A percentile compares a stretch with the other conserved stretches of the same genome.
These are phyloP conservation scores for Tylopilus cervinicoccineus DNA, from an alignment of 768 basidiomycete genomes.

Conservation along the genomic window DNA sequence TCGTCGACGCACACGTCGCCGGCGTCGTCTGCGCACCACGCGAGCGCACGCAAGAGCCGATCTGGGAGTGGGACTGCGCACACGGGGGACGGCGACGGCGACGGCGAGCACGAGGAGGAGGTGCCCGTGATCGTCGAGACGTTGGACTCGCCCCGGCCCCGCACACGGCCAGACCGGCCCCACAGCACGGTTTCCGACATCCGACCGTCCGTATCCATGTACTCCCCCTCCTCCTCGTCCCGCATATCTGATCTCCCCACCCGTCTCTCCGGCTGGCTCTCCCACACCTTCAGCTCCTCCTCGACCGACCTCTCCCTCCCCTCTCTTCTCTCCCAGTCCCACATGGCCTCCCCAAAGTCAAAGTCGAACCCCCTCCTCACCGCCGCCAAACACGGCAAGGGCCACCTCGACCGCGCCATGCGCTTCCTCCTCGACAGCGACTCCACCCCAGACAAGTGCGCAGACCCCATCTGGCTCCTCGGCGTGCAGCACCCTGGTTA, in stretches of 20 bases:
- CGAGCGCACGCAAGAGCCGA: constrained; percentile 30
- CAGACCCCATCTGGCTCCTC: constrained; percentile 85
- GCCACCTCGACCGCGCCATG: constrained; percentile 78
- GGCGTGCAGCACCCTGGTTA: constrained; percentile 81
- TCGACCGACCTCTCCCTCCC: constrained; percentile 70
- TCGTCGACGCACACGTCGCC: constrained; percentile 32
- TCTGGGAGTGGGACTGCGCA: constrained; percentile 6
- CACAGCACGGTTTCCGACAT: constrained; percentile 41
- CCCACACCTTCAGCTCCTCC: constrained; percentile 71
- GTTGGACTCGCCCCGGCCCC: constrained; percentile 47
- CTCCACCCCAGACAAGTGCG: constrained; percentile 75
- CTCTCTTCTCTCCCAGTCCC: constrained; percentile 48
- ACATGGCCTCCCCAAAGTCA: constrained; percentile 39
- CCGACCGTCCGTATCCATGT: constrained; percentile 43
- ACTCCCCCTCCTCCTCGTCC: constrained; percentile 41
- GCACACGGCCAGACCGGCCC: constrained; percentile 56
- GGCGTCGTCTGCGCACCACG: constrained; percentile 29
- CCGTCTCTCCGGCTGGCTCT: constrained; percentile 77
- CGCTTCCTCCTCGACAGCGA: constrained; percentile 90
- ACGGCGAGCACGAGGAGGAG: constrained; percentile 41
- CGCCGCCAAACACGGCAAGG: constrained; percentile 70
- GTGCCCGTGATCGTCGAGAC: constrained; percentile 68
- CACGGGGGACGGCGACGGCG: constrained; percentile 21
- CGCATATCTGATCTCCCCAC: constrained; percentile 69
- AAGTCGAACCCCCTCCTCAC: constrained; percentile 54